Conservation (phyloP, 352 stramenopile species). For the Pythium aristosporum region DNA sequence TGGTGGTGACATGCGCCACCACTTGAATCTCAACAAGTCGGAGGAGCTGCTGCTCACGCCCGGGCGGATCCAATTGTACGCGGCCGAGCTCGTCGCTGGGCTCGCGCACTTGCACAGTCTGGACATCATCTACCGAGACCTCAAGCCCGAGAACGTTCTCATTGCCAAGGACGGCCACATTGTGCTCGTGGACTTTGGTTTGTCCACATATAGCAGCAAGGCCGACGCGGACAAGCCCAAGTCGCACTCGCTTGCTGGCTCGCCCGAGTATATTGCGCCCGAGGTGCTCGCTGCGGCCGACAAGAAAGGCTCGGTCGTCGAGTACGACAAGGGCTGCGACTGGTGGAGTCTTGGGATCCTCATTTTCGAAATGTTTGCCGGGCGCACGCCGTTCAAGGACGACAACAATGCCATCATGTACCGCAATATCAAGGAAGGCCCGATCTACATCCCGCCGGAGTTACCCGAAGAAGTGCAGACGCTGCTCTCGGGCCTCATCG, state of each 20-base stretch:
- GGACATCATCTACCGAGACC: conserved; percentile 88
- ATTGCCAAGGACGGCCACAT: conserved; percentile 88
- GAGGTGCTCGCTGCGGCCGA: conserved; percentile 83
- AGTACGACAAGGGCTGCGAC: conserved; percentile 83
- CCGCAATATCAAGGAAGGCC: conserved; percentile 86
- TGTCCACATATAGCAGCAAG: conserved; percentile 79
- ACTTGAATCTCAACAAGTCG: conserved; percentile 70
- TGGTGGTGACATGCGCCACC: conserved; percentile 93
- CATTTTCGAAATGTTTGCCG: conserved; percentile 90
- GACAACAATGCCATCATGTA: conserved; percentile 92
- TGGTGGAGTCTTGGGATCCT: conserved; percentile 92
- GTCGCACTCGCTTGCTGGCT: conserved; percentile 73
- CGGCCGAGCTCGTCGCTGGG: conserved; percentile 77
- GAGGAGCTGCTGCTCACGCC: conserved; percentile 68
- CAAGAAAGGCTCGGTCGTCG: conserved; percentile 35
- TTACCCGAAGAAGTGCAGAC: conserved; percentile 70
- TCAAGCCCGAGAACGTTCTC: conserved; percentile 89
- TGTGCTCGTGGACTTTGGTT: conserved; percentile 89
- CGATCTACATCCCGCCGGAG: conserved; percentile 77
- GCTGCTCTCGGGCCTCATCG: conserved; percentile 74
- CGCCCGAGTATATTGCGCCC: conserved; percentile 91
- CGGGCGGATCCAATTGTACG: conserved; percentile 80
- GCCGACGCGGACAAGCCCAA: conserved; percentile 38
- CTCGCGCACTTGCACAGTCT: conserved; percentile 88
- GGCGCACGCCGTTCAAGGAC: conserved; percentile 91